Conservation (phyloP, 495 filamentous ascomycete species). For the Xylaria acuta region DNA sequence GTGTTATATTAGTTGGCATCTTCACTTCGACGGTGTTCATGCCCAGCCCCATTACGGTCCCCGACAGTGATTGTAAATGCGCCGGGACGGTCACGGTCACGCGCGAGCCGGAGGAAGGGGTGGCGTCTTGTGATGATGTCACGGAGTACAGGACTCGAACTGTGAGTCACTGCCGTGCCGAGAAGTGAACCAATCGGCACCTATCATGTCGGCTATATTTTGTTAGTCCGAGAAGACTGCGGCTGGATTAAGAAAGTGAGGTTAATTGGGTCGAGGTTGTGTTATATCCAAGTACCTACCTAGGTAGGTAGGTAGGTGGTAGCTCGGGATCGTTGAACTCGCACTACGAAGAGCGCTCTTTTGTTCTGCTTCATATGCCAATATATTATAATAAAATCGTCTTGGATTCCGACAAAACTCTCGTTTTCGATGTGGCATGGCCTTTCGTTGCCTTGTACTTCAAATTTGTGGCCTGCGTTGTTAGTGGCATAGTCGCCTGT, state of each 20-base stretch:
- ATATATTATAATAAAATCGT: not conserved
- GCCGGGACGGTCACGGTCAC: not conserved
- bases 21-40: conserved; percentile 22
- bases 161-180: conserved; percentile 1
- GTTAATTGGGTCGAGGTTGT: not conserved
- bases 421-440: not conserved
- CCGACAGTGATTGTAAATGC: conserved; percentile 8
- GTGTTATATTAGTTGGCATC: conserved; percentile 1
- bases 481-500: too few relatives aligned
- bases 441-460: not conserved
- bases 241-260: not conserved
- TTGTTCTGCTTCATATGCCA: not conserved
- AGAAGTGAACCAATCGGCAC: too few relatives aligned
- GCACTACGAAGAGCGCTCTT: not conserved
- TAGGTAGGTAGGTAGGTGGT: not conserved
- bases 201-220: too few relatives aligned
- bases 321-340: not conserved
- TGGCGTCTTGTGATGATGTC: conserved; percentile 1
- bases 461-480: not conserved
- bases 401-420: not conserved
- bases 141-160: conserved; percentile 10
- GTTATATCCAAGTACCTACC: not conserved
- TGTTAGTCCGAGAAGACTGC: not conserved
- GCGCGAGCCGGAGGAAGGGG: not conserved
- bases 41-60: conserved; percentile 24